Base-by-base conservation (phyloP, 352 stramenopile species). In the Globisporangium canariense region DNA sequence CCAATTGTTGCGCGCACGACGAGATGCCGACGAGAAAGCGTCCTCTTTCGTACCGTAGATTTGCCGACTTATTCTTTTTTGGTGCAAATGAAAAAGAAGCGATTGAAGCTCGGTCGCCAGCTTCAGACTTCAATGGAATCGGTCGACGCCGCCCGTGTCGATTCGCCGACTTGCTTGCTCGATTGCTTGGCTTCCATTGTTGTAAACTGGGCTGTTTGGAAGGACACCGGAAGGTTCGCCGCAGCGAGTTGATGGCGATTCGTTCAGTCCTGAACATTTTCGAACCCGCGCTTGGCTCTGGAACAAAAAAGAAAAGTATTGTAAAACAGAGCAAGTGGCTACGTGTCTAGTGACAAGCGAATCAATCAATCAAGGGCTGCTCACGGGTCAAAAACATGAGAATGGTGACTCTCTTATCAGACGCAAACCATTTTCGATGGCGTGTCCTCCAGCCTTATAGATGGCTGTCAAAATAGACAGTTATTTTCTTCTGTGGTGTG, bases 101-200 rank as follows among this genome's bases (percentile, higher is more conserved):
- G 16, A 38, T 32, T 25, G 50, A 56, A 56, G 28, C 25, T 41
- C 18, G 49, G 14, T 16, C 16, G 7, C 32, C 16, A 28, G 56
- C 56, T 61, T 61, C 56, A 61, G 56, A 61, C 56, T 61, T 61
- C 40, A 53, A 61, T 28, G 36, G 13, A n/a, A 22, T 61, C 45
- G 38, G 56, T 61, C 56, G 56, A 61, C 56, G 56, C 38, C 38
- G 13, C 25, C 4, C 2, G 56, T 61, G 56, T 61, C 56, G 55
- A 61, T 61, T 41, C 4, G 38, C 34, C 34, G 3, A 40, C 34
- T 40, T 41, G 36, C 36, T 41, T 4, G 36, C 36, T 41, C 9
- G 9, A 41, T 8, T 36, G 32, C 9, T 14, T 4, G 36, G 36
- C 32, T 41, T 50, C 18, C 38, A 22, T 25, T 18, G 49, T 60